Conservation (phyloP, 345 rosid genomes). For the Rubroshorea leprosula region DNA sequence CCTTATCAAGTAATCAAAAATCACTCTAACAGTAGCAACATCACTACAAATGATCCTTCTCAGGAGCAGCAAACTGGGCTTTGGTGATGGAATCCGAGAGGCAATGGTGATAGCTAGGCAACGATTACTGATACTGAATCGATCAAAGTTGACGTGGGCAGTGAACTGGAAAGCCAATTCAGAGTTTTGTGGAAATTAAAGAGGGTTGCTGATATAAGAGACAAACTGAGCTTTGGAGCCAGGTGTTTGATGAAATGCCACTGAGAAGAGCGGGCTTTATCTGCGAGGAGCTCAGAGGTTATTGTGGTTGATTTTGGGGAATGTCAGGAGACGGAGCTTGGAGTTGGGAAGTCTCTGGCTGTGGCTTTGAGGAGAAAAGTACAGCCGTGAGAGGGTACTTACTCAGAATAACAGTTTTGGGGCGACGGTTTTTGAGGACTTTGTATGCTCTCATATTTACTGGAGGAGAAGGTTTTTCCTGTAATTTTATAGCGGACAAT, state of each 20-base stretch:
- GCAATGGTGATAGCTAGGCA: constrained; percentile 56
- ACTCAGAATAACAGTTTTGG: constrained; percentile 10
- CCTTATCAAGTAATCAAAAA: constrained; percentile 54
- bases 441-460: constrained; percentile 32
- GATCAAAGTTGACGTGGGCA: constrained; percentile 30
- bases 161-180: constrained; percentile 50
- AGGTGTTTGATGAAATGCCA: constrained; percentile 76
- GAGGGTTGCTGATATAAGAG: constrained; percentile 41
- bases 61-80: constrained; percentile 47
- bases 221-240: constrained; percentile 35
- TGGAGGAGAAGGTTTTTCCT: neutral
- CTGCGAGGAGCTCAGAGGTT: constrained; percentile 12
- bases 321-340: constrained; percentile 15
- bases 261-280: constrained; percentile 45
- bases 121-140: constrained; percentile 44
- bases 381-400: constrained; percentile 4
- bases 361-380: constrained; percentile 23
- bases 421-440: constrained; percentile 3
- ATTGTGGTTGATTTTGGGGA: constrained; percentile 3
- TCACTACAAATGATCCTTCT: constrained; percentile 29
- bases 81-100: constrained; percentile 53
- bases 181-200: constrained; percentile 40
- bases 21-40: constrained; percentile 21
- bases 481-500: neutral
- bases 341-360: neutral